Evolutionary conservation across 768 basidiomycete genomes (phyloP).

Genomic region (Boletus insuetus): DNA sequence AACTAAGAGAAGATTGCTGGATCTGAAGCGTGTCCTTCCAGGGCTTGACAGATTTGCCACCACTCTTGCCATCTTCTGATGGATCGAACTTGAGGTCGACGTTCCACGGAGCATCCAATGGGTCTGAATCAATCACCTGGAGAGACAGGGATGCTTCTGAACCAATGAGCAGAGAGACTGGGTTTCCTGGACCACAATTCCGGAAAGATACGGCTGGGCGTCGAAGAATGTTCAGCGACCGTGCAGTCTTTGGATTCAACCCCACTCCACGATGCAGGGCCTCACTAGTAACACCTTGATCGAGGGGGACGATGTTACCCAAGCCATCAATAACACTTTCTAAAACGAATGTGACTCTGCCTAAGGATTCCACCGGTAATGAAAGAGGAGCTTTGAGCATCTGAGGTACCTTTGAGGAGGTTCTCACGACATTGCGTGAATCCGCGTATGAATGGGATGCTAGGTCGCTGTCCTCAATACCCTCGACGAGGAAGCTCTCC

Average conservation of each 20-base stretch:
- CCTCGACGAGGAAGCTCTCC: slow-evolving; percentile 79
- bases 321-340: slow-evolving; percentile 82
- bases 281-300: slow-evolving; percentile 29
- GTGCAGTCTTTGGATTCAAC: slow-evolving; percentile 46
- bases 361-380: slow-evolving; percentile 58
- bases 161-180: slow-evolving; percentile 70
- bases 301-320: slow-evolving; percentile 66
- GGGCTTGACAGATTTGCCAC: slow-evolving; percentile 45
- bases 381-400: slow-evolving; percentile 66
- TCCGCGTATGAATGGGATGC: slow-evolving; percentile 29
- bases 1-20: slow-evolving; percentile 41
- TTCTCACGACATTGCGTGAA: slow-evolving; percentile 20
- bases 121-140: slow-evolving; percentile 50
- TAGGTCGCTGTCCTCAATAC: slow-evolving; percentile 64
- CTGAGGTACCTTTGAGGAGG: slow-evolving; percentile 41
- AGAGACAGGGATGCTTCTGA: slow-evolving; percentile 59
- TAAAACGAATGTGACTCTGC: slow-evolving; percentile 69
- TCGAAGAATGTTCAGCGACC: slow-evolving; percentile 67
- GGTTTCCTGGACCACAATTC: slow-evolving; percentile 66
- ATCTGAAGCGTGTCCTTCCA: slow-evolving; percentile 66
- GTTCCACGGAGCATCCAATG: slow-evolving; percentile 68
- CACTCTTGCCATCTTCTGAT: slow-evolving; percentile 35
- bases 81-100: slow-evolving; percentile 64
- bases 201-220: slow-evolving; percentile 72
- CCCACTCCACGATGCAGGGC: slow-evolving; percentile 22